Percentiles rank a stretch among this genome's conserved stretches.
Conservation (phyloP, 495 filamentous ascomycete species). For the Pyronema omphalodes region DNA sequence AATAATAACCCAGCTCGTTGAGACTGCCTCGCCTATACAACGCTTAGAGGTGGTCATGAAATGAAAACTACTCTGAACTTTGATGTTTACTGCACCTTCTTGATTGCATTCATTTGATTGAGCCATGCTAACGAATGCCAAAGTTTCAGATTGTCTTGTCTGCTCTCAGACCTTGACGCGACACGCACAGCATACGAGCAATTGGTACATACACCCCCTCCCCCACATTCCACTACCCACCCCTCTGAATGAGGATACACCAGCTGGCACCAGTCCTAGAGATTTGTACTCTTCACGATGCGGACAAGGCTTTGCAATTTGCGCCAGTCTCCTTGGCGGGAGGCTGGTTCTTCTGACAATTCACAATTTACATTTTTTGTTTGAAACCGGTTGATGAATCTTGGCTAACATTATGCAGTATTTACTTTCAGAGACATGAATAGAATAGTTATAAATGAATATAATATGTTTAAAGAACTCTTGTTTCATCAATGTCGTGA, state of each 20-base stretch:
- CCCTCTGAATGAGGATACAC: slow-evolving; percentile 17
- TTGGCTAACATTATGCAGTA: not conserved
- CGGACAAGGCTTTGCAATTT: slow-evolving; percentile 18
- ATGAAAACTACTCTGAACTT: not conserved
- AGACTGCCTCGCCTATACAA: slow-evolving; percentile 1
- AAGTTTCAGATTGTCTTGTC: too few species aligned
- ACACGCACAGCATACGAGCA: too few species aligned
- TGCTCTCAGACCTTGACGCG: too few species aligned
- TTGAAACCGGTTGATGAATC: too few species aligned
- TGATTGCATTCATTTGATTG: too few species aligned
- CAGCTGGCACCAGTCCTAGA: slow-evolving; percentile 25
- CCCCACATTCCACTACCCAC: not conserved
- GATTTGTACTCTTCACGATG: slow-evolving; percentile 24
- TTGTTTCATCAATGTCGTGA: too few species aligned
- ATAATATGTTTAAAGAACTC: too few species aligned
- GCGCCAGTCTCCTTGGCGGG: slow-evolving; percentile 3
- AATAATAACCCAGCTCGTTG: slow-evolving; percentile 2
- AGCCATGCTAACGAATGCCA: too few species aligned
- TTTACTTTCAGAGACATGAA: too few species aligned
- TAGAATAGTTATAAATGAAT: too few species aligned
- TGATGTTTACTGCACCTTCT: not conserved
- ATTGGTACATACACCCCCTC: not conserved
- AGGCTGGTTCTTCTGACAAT: not conserved
- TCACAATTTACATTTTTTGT: too few species aligned
- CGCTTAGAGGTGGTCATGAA: slow-evolving; percentile 1